Evolutionary conservation across 2,329 filamentous ascomycete species (phyloP), one percentile per base, ranked within the genome.

Genomic region (Myriosclerotinia curreyana): DNA sequence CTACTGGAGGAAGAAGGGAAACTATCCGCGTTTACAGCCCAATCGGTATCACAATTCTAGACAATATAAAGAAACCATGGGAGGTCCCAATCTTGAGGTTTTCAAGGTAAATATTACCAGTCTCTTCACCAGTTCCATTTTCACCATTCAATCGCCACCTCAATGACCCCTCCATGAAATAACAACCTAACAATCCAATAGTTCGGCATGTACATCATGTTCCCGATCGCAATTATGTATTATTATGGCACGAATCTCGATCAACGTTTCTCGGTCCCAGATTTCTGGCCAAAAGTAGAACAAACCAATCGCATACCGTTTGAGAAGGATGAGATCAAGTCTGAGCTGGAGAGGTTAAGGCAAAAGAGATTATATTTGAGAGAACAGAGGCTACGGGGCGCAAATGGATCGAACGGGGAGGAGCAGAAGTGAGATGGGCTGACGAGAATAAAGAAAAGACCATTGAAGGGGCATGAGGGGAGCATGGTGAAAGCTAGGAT

Each of bases 201-300:
- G 94, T 99, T 99, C 77, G 93, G 94, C 80, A 91, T 96, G 84
- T 99, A 99, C 81, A 88, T 99, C 80, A 89, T 97, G 84, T 99
- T 99, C 79, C 95, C 95, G 22, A 98, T 99, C 74, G 92, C 91
- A 72, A 93, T 95, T 82, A 99, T 99, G 95, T 98, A 96, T 83
- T 99, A 99, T 82, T 99, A 98, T 78, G 95, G 95, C 75, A 96
- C 93, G 64, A 99, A 99, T 78, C 91, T 99, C 75, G 95, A 99
- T 78, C 84, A 89, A 70, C 89, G 92, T 69, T 99, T 99, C 81
- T 80, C 84, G 55, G 91, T 98, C 1, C 87, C 90, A 28, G 90
- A 89, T 65, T 99, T 99, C 82, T 99, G 95, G 95, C 95, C 95
- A 36, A 91, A 88, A 73, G 82, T 86, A 5, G 87, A 90, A 68